Base-by-base conservation (phyloP, 352 stramenopile species). In the Globisporangium cylindrosporum region DNA sequence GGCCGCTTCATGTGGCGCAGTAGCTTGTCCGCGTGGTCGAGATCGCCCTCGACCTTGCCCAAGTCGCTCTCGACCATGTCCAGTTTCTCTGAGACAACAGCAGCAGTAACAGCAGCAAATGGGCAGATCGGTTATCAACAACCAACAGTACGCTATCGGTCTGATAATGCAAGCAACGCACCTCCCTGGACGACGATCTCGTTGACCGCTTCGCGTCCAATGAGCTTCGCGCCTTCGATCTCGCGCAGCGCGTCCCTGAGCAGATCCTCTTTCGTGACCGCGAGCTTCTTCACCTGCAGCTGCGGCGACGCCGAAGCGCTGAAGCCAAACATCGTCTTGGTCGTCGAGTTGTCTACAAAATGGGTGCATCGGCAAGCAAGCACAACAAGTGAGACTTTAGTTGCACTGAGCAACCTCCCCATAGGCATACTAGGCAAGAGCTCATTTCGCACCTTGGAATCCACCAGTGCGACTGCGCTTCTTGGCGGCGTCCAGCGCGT, bases 11-110 rank as follows among this genome's bases (percentile, higher is more conserved):
- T 82, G 34, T 87, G 83, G 36, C 72, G 78, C 62, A 93, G 72
- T 55, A 95, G 63, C 65, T 92, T 90, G 64, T 95, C 86, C 27
- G 79, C 85, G 66, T 82, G 81, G 70, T 95, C 86, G 3, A 95
- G 68, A 54, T 95, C 82, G 34, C 66, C 71, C 36, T 88, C 71
- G 15, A 93, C 82, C 12, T 73, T 72, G n/a, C 75, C 68, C 34
- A 93, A 67, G 61, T 92, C 79, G 36, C 66, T 72, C 54, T 93
- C 87, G 22, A 93, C 78, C 24, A 81, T 69, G 67, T 92, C 83
- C 55, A 95, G 77, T 69, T 90, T 91, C 59, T 93, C 85, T 89
- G 56, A 25, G 14, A 32, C 4, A 6, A 1, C 56, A 48, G 10
- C 32, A 38, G 41, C 15, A 68, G 27, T 29, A 18, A 43, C 36